Evolutionary conservation across 352 stramenopile species (phyloP), one percentile per base, ranked within the genome.

Genomic region (Phytophthora cryptogea): DNA sequence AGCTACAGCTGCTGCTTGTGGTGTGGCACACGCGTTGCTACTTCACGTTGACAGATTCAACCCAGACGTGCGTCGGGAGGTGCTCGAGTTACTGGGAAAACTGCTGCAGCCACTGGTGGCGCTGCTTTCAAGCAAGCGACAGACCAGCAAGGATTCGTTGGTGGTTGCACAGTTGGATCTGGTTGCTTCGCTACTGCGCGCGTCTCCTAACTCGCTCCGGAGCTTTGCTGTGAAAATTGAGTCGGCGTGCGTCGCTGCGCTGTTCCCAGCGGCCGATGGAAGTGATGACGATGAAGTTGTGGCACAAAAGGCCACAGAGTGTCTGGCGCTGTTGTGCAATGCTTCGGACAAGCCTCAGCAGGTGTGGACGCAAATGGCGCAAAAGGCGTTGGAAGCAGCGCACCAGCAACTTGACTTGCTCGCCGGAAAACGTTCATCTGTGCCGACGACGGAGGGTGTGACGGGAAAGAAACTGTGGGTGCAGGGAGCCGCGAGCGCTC

Each of bases 361-460:
- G 32, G 45, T 76, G 55, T 93, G 84, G 84, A 89, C 74, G 62
- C 74, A 88, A 28, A 77, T 89, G 61, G 63, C 75, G 11, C 74
- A 87, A 42, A 86, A 84, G 52, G 63, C 75, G 7, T 40, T 90
- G 13, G 81, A 88, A 44, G 78, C 76, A 26, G 68, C 76, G 32
- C 80, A 93, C 59, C 55, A 80, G 47, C 81, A 91, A 43, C 70
- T 91, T 5, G 81, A 93, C 50, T 55, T 81, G 36, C 47, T 93
- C 6, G 80, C 72, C 8, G 76, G 81, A 45, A 92, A 90, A 55
- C 77, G 75, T 7, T 42, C 55, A 8, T 63, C 59, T 6, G 16
- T 33, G 31, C 14, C 32, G 1, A 48, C 59, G 30, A 56, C 59
- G 4, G 56, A 72, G 32, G 53, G 51, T 41, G 72, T 79, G 0